A percentile compares a stretch with the other conserved stretches of the same genome.
Evolutionary conservation across 345 rosid species (phyloP).

Genomic region (Carallia brachiata): DNA sequence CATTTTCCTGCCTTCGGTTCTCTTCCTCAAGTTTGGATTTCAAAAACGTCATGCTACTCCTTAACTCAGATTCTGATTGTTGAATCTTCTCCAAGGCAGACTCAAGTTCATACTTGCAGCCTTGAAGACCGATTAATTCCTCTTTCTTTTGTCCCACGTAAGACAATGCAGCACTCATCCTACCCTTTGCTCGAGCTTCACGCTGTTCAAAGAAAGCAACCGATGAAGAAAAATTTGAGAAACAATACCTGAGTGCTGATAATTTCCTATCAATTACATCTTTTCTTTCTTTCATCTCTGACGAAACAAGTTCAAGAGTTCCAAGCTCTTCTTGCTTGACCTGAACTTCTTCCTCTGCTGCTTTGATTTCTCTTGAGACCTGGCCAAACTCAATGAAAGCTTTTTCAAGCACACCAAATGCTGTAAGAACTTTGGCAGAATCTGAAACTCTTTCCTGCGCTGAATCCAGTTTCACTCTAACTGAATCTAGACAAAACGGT

Average conservation of each 20-base stretch:
- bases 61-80: conserved; percentile 52
- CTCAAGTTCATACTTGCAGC: conserved; percentile 49
- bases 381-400: conserved; percentile 44
- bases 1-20: conserved; percentile 60
- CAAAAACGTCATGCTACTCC: conserved; percentile 41
- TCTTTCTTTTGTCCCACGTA: conserved; percentile 48
- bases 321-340: conserved; percentile 42
- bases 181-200: conserved; percentile 53
- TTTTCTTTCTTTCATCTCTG: conserved; percentile 48
- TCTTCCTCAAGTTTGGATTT: conserved; percentile 75
- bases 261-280: conserved; percentile 52
- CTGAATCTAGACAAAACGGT: conserved; percentile 33
- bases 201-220: conserved; percentile 61
- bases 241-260: conserved; percentile 57
- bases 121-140: conserved; percentile 38
- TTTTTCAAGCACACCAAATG: conserved; percentile 48
- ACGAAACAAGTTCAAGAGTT: conserved; percentile 34
- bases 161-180: conserved; percentile 35
- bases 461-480: conserved; percentile 49
- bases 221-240: conserved; percentile 56
- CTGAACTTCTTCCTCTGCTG: conserved; percentile 29
- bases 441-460: conserved; percentile 54
- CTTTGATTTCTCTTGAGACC: conserved; percentile 50
- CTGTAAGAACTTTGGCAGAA: conserved; percentile 37
- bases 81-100: conserved; percentile 42